These are phyloP conservation scores for Thelonectria rubi DNA, from an alignment of 2,329 filamentous ascomycete genomes.

Conservation along the genomic window DNA sequence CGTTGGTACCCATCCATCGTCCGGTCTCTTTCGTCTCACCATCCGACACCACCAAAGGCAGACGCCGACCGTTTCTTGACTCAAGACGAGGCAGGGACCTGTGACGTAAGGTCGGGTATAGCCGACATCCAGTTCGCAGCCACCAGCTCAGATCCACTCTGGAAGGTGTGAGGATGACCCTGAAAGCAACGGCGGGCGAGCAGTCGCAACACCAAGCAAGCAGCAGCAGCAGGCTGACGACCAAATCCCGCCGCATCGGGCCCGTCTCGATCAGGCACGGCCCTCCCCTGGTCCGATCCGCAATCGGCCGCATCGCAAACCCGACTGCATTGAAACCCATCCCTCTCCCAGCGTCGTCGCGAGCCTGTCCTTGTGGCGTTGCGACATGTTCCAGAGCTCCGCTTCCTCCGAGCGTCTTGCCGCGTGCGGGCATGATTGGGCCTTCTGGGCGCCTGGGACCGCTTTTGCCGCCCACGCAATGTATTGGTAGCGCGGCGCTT, in stretches of 20 bases:
- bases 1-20: background rate
- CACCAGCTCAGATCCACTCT: conserved; percentile 12
- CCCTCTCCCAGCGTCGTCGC: background rate
- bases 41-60: background rate
- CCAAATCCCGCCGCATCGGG: background rate
- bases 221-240: background rate
- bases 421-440: conserved; percentile 13
- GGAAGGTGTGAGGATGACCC: background rate
- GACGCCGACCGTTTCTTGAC: background rate
- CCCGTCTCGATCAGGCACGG: background rate
- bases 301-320: conserved; percentile 8
- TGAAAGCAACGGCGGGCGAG: no score
- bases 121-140: conserved; percentile 21
- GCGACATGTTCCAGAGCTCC: conserved; percentile 9
- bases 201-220: background rate
- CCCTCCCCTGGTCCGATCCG: background rate
- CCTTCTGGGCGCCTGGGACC: background rate
- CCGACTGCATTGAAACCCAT: conserved; percentile 3
- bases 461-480: conserved; percentile 13
- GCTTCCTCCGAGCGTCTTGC: background rate
- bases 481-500: conserved; percentile 16
- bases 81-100: conserved; percentile 3
- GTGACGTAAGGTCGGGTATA: conserved; percentile 20
- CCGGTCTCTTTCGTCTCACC: background rate
- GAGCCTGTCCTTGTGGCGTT: conserved; percentile 9